Conservation (phyloP, 192 early-diverging fungal genomes). For the Funneliformis geosporum region DNA sequence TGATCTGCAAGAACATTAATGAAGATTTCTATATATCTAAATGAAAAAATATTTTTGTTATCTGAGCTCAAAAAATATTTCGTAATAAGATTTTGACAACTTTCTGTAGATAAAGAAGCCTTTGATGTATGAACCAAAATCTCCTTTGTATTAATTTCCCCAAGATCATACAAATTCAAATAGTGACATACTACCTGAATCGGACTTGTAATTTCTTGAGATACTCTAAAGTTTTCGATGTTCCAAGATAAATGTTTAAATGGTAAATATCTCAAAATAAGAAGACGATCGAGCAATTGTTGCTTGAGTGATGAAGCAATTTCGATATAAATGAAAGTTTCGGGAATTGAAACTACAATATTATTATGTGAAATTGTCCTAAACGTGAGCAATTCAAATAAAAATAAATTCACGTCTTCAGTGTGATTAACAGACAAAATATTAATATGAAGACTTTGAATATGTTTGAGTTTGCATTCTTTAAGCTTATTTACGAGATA, state of each 20-base stretch:
- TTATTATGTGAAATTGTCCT: background rate
- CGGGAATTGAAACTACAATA: background rate
- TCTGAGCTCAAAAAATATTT: too few relatives aligned
- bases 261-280: background rate
- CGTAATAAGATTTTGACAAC: slow-evolving; percentile 4
- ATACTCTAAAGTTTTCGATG: slow-evolving; percentile 12
- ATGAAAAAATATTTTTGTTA: too few relatives aligned
- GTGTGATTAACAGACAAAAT: too few relatives aligned
- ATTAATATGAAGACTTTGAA: too few relatives aligned
- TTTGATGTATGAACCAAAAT: background rate
- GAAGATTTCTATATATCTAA: background rate
- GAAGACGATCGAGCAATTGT: background rate
- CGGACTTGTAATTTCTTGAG: slow-evolving; percentile 4
- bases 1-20: slow-evolving; percentile 13
- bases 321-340: slow-evolving; percentile 14
- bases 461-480: background rate
- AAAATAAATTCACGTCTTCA: too few relatives aligned
- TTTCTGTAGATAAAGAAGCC: background rate
- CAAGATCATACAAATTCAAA: slow-evolving; percentile 7
- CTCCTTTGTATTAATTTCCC: background rate
- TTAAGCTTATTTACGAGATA: slow-evolving; percentile 13
- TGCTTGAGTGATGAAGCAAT: slow-evolving; percentile 15
- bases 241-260: slow-evolving; percentile 25
- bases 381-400: slow-evolving; percentile 12
- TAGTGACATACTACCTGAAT: slow-evolving; percentile 22